These are phyloP conservation scores for Curvularia spicifera DNA, from an alignment of 2,329 filamentous ascomycete species.

Conservation along the genomic window DNA sequence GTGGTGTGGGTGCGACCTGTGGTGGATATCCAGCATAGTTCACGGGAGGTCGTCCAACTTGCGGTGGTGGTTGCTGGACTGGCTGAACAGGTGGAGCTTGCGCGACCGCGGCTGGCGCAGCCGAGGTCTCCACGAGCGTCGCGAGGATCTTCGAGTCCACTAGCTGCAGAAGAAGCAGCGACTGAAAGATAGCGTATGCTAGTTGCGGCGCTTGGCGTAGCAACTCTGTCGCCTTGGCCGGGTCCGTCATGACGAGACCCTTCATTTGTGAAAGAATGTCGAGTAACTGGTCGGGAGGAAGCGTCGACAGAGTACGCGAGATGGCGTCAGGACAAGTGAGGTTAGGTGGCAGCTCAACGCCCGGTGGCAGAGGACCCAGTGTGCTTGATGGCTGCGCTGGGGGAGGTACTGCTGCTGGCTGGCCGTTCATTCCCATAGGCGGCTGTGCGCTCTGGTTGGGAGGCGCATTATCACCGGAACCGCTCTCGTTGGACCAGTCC, in stretches of 20 bases:
- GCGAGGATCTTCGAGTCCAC: conserved; percentile 84
- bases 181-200: conserved; percentile 93
- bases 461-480: conserved; percentile 63
- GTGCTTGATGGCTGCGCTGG: conserved; percentile 54
- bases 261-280: conserved; percentile 97
- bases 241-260: conserved; percentile 79
- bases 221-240: conserved; percentile 82
- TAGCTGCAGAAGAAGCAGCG: conserved; percentile 88
- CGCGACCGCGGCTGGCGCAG: conserved; percentile 40
- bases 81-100: conserved; percentile 50
- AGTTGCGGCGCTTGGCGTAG: conserved; percentile 90
- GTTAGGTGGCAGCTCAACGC: conserved; percentile 81
- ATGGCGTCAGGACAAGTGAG: conserved; percentile 89
- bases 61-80: conserved; percentile 45
- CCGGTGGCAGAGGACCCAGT: conserved; percentile 82
- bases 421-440: conserved; percentile 34
- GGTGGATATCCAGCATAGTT: conserved; percentile 49
- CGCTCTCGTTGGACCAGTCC: conserved; percentile 93
- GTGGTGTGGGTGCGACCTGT: conserved; percentile 60
- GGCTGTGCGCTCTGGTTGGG: conserved; percentile 53
- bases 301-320: conserved; percentile 83
- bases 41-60: conserved; percentile 39
- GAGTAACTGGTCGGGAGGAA: conserved; percentile 86
- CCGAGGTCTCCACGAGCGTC: conserved; percentile 72
- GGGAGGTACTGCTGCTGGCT: conserved; percentile 48